These are phyloP conservation scores for Coniella lustricola DNA, from an alignment of 2,329 filamentous ascomycete genomes.

Conservation along the genomic window DNA sequence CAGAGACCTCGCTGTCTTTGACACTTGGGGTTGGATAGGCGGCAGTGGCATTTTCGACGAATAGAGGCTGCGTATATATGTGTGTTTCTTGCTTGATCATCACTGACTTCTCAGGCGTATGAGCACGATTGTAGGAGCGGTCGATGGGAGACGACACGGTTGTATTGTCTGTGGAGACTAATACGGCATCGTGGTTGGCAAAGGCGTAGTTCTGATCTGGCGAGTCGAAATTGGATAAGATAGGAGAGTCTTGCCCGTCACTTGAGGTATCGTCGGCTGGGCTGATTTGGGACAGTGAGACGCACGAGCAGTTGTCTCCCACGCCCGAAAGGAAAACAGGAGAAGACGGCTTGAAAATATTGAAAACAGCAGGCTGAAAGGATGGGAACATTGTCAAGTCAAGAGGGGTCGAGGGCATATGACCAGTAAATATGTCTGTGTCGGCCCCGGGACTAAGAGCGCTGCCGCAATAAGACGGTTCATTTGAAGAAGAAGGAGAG, in stretches of 20 bases:
- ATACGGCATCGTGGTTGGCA: constrained; percentile 25
- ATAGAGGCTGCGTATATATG: not conserved
- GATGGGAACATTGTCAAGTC: constrained; percentile 28
- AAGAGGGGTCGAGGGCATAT: constrained; percentile 31
- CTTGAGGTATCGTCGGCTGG: constrained; percentile 24
- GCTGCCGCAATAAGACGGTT: constrained; percentile 30
- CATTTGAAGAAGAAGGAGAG: constrained; percentile 33
- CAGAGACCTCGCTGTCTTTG: constrained; percentile 11
- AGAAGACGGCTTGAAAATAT: constrained; percentile 20
- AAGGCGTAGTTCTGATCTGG: constrained; percentile 24
- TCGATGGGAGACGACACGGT: constrained; percentile 15
- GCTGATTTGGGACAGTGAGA: constrained; percentile 30
- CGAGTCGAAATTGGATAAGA: constrained; percentile 19
- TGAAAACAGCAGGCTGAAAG: constrained; percentile 19
- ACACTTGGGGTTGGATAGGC: constrained; percentile 13
- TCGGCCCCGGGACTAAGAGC: constrained; percentile 32
- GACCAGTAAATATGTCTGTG: constrained; percentile 30
- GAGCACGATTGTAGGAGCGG: constrained; percentile 15
- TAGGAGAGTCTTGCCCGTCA: constrained; percentile 23
- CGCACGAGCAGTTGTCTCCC: constrained; percentile 22
- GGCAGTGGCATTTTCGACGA: not conserved
- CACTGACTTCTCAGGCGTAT: constrained; percentile 23
- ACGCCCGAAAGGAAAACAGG: constrained; percentile 26
- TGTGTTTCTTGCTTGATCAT: constrained; percentile 8
- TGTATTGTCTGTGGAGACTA: constrained; percentile 18